These are phyloP conservation scores for Cenchrus fungigraminus DNA, from an alignment of 176 grass and related monocot species.

Conservation along the genomic window DNA sequence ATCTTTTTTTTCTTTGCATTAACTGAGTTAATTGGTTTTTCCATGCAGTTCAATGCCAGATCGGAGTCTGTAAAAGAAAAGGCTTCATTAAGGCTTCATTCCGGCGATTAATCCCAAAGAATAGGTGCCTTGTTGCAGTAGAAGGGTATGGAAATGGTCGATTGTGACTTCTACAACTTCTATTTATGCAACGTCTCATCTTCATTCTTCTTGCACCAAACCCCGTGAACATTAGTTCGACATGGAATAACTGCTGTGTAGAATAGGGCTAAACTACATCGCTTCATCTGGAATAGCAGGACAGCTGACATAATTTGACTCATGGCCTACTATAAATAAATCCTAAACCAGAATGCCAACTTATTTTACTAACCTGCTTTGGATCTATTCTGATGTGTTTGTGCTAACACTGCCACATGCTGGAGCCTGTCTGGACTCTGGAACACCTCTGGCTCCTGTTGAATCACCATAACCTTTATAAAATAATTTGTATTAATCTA, in stretches of 20 bases:
- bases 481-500: slow-evolving; percentile 7
- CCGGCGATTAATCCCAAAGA: slow-evolving; percentile 73
- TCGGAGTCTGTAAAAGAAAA: slow-evolving; percentile 95
- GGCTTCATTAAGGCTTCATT: slow-evolving; percentile 95
- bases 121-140: slow-evolving; percentile 86
- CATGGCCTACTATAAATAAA: too few relatives aligned
- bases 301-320: too few relatives aligned
- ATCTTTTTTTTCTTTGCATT: too few relatives aligned
- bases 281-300: too few relatives aligned
- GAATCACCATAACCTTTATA: background rate
- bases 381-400: too few relatives aligned
- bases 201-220: background rate
- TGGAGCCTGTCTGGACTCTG: background rate
- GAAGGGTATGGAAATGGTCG: slow-evolving; percentile 71
- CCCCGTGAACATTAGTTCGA: too few relatives aligned
- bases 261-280: too few relatives aligned
- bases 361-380: too few relatives aligned
- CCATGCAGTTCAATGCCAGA: slow-evolving; percentile 89
- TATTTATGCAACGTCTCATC: slow-evolving; percentile 12
- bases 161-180: slow-evolving; percentile 3
- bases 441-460: background rate
- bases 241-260: too few relatives aligned
- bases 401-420: background rate
- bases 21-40: slow-evolving; percentile 32
- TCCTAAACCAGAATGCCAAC: too few relatives aligned